Evolutionary conservation across 257 asterid species (phyloP), one percentile per base, ranked within the genome.

Genomic region (Fraxinus quadrangulata): DNA sequence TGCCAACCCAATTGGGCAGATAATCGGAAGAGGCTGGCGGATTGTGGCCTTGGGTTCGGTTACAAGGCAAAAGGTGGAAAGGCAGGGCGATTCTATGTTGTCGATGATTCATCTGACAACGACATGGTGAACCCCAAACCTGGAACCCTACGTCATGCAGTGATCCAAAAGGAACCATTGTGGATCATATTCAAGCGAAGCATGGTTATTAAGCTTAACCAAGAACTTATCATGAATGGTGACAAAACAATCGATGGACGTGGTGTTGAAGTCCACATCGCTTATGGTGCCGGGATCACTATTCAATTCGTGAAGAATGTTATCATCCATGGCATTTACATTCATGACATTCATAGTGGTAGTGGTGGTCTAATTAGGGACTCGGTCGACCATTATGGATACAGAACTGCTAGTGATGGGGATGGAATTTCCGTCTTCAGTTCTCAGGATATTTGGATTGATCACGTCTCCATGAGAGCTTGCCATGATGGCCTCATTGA

Each of bases 231-330:
- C 54, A 63, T 94, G 83, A 54, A 73, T 40, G 31, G 97, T 28
- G 87, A 94, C 81, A 94, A 92, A 87, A 94, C 99, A 37, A 94
- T 94, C 61, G 99, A 94, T 31, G 99, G 73, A 0, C 96, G 99
- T 0, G 99, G 99, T 2, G 92, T 70, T 4, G 37, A 2, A 4
- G 90, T 94, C 36, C 89, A 85, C 83, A 89, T 94, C 9, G 81
- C 95, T 11, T 1, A 80, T 12, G 99, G 99, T 1, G 94, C 99
- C 3, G 97, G 97, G 2, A 82, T 94, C 73, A 90, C 88, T 1
- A 10, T 94, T 77, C 97, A 92, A 67, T 89, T 33, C 16, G 83
- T 89, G n/a, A 84, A 31, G 61, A 92, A 94, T 39, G 83, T 94
- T 11, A 94, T 94, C 82, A 94, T 94, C 82, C 96, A 91, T 1